Base-by-base conservation (phyloP, 768 basidiomycete species). In the Leccinum broughii region DNA sequence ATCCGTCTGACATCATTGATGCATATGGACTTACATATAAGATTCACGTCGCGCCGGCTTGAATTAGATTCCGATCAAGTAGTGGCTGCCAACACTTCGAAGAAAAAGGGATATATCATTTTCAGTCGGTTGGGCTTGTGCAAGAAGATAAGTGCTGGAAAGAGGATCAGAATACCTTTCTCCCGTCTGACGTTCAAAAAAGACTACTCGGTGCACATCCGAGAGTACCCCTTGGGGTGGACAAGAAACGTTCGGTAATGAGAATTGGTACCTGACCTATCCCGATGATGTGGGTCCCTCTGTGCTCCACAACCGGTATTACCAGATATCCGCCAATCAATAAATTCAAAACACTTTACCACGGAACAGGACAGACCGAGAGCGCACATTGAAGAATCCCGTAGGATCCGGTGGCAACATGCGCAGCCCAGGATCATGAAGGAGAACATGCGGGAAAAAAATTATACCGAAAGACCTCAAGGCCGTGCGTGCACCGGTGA, bases 1-100 rank as follows among this genome's bases (percentile, higher is more conserved):
- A 37, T 37, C 35, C 35, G 14, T 37, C 35, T 37, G 14, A 37
- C 35, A 37, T 14, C 35, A 37, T 37, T 17, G 4, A 9, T 17
- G 6, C 46, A 48, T 11, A 11, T 48, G 22, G 20, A 48, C 22
- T 5, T 17, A 24, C 7, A 20, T 26, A 11, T 54, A 17, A 14
- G 1, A 68, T 83, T 61, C 68, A 89, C 87, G 86, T 88, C 39
- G 86, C 86, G 4, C n/a, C 22, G 46, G 39, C 17, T 41, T n/a
- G 39, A 41, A 39, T 39, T 0, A 17, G 37, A 37, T 39, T 39
- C 37, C 15, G 15, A 32, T 32, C 32, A 32, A 32, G 32, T 5
- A 32, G 10, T 32, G 32, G 32, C 32, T 32, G 32, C 32, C 32
- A 32, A 11, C 32, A 10, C 28, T 28, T 28, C 1, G 10, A 32